Evolutionary conservation across 176 grass and related monocot genomes (phyloP).

Genomic region (Raddia distichophylla): DNA sequence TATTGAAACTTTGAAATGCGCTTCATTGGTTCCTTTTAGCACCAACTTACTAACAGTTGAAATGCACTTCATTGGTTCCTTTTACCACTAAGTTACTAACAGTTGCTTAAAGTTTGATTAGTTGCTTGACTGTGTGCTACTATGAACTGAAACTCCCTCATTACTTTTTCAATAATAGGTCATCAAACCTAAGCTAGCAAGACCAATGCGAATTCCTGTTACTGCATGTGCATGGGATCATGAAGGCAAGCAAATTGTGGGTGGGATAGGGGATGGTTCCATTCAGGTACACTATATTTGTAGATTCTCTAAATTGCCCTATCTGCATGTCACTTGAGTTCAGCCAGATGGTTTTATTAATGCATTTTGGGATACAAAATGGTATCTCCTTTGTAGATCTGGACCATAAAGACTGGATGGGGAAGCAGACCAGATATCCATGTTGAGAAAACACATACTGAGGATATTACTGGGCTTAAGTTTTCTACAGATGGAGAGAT

Average conservation of each 20-base stretch:
- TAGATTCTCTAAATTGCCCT: conserved; percentile 4
- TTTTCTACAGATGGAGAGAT: conserved; percentile 91
- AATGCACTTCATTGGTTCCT: conserved; percentile 22
- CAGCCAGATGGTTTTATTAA: conserved; percentile 13
- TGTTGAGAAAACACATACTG: conserved; percentile 75
- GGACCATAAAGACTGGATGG: conserved; percentile 97
- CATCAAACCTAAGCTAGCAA: conserved; percentile 90
- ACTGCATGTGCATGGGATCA: conserved; percentile 95
- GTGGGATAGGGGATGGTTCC: conserved; percentile 90
- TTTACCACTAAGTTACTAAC: neutral
- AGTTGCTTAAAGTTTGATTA: conserved; percentile 18
- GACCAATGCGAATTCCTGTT: conserved; percentile 80
- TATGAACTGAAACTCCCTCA: conserved; percentile 6
- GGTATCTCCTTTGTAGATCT: conserved; percentile 58
- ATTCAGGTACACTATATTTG: conserved; percentile 64
- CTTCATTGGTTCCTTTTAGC: conserved; percentile 4
- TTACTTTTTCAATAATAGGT: conserved; percentile 67
- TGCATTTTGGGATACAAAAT: conserved; percentile 10
- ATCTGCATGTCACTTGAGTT: neutral
- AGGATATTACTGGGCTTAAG: conserved; percentile 96
- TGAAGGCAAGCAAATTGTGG: conserved; percentile 89
- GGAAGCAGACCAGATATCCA: conserved; percentile 98
- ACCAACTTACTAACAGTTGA: neutral
- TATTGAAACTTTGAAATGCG: conserved; percentile 32
- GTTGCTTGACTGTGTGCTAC: neutral